Evolutionary conservation across 1,284 basidiomycete species (phyloP), one percentile per base, ranked within the genome.

Genomic region (Irpex lacteus): DNA sequence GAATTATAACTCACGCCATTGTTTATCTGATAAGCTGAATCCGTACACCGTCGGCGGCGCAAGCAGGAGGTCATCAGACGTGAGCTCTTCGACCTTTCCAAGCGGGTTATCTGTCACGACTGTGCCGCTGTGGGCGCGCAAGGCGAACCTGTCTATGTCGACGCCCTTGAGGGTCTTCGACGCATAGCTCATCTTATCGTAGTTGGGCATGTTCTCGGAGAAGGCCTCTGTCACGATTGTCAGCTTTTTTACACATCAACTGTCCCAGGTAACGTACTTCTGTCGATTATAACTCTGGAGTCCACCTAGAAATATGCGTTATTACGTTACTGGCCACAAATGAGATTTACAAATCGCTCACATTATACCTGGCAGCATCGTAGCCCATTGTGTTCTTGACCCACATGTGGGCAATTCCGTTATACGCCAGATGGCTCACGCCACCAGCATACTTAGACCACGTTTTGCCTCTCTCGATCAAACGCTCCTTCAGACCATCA

Each of bases 21-120:
- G 71, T 68, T 88, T 87, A 65, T 86, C 85, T 5, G 75, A 67
- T 59, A 87, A 76, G 70, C 83, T 85, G 73, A 88, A 89, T 0
- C 85, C 86, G 66, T 83, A 86, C 0, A 87, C 81, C 61, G 84
- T 77, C 0, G 85, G 82, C 1, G 85, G 78, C 1, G 85, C 78
- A 9, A 88, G 72, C 40, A 87, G 72, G 8, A 86, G 74, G 50
- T 85, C 81, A 32, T 85, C 81, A 1, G 85, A 82, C 0, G 77
- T 76, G 38, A 86, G 71, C 19, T 84, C 79, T 15, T 70, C 69
- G 15, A 65, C 49, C 13, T 66, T 68, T 5, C 66, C 61, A n/a
- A 63, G 50, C 13, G 40, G 40, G 47, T 60, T 32, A 62, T 63
- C 63, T 7, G 50, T 40, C 6, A 54, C 55, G 2, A 56, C n/a